Percentiles rank a stretch among this genome's conserved stretches.
Conservation (phyloP, 1,139 yeast species). For the Entelexis paramagnoliae region DNA sequence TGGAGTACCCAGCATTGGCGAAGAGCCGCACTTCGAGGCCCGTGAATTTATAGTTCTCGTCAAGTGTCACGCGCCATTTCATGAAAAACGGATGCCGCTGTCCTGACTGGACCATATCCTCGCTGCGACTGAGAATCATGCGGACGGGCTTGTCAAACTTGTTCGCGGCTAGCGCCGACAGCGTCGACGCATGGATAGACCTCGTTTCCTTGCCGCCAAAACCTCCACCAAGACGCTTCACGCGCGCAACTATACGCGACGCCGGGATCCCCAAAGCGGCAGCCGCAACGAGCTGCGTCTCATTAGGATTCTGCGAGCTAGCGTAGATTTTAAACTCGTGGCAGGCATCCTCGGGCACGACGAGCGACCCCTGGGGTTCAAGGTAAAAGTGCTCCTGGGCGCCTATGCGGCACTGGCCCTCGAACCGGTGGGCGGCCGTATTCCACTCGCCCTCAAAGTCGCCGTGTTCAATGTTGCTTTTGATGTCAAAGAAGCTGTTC, state of each 20-base stretch:
- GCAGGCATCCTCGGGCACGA: conserved; percentile 38
- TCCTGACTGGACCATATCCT: conserved; percentile 39
- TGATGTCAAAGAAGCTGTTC: conserved; percentile 33
- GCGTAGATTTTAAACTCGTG: conserved; percentile 36
- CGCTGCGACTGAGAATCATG: conserved; percentile 35
- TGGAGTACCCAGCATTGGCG: conserved; percentile 41
- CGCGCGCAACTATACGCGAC: conserved; percentile 34
- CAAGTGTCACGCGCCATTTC: conserved; percentile 38
- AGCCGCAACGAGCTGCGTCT: conserved; percentile 36
- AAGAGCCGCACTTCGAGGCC: conserved; percentile 34
- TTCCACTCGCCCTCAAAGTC: conserved; percentile 35
- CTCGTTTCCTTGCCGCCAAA: conserved; percentile 51
- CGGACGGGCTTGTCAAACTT: conserved; percentile 37
- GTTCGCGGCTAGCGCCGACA: conserved; percentile 48
- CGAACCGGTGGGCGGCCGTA: conserved; percentile 32
- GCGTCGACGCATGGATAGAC: conserved; percentile 35
- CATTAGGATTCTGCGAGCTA: conserved; percentile 38
- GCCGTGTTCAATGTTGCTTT: conserved; percentile 32
- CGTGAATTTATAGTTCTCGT: conserved; percentile 35
- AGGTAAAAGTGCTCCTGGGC: conserved; percentile 42
- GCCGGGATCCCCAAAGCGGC: conserved; percentile 37
- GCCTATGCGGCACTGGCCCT: conserved; percentile 36
- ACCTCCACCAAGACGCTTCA: conserved; percentile 52
- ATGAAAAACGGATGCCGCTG: conserved; percentile 40
- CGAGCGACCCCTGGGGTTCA: conserved; percentile 38